Base-by-base conservation (phyloP, 2,329 filamentous ascomycete species). In the Colletotrichum salicis region DNA sequence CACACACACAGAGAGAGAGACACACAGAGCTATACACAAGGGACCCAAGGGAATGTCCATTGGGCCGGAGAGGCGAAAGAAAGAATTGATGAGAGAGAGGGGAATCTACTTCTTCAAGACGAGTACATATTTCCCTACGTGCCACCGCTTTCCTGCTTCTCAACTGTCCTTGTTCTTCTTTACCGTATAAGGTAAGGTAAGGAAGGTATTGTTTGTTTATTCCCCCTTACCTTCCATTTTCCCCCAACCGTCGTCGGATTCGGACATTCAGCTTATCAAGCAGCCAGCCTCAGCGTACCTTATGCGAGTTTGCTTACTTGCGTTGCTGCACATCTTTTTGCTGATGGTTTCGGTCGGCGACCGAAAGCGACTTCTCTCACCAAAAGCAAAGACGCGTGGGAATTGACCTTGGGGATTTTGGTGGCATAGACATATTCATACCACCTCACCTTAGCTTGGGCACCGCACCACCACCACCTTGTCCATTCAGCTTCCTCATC, bases 341-440 rank as follows among this genome's bases (percentile, higher is more conserved):
- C 37, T 51, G 65, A 70, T 61, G 70, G 70, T 72, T 70, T 60
- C 65, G 65, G 65, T 72, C 65, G 65, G 59, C 35, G 69, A 71
- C 69, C 69, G 69, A 68, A 69, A 60, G 41, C 69, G 45, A 68
- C 52, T 71, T 4, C 41, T 22, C 41, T 48, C 41, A 22, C 41
- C 41, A 48, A n/a, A 22, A 48, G 41, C 41, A 48, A 48, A 48
- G 56, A 58, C 69, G 37, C 69, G 37, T 24, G 4, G 45, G n/a
- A 33, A 6, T 62, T 6, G 37, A 19, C 13, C 37, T 41, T 41
- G 37, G 37, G 7, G 4, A 48, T 22, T 37, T 64, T 24, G 19
- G 19, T 56, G 61, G 22, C 51, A 56, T 56, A 64, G 31, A 45
- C 33, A 41, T n/a, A 45, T 22, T n/a, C 41, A 48, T 41, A 41